A percentile compares a stretch with the other conserved stretches of the same genome.
Evolutionary conservation across 805 yeast genomes (phyloP).

Genomic region (Pichia exigua): DNA sequence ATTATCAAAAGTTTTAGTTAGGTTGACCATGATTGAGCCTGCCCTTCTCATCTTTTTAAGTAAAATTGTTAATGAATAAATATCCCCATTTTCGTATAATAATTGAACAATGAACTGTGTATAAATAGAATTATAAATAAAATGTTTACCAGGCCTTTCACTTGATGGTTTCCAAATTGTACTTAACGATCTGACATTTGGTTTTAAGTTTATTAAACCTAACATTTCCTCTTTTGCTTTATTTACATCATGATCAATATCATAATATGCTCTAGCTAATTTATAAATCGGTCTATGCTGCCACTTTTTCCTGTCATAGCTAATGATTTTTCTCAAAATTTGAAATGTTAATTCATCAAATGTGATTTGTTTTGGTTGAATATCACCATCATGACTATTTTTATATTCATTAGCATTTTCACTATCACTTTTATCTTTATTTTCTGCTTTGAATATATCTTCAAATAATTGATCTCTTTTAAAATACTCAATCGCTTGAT

Average conservation of each 20-base stretch:
- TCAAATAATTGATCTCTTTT: slow-evolving; percentile 29
- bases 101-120: slow-evolving; percentile 54
- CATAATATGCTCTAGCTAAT: slow-evolving; percentile 53
- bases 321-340: slow-evolving; percentile 39
- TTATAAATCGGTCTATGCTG: slow-evolving; percentile 79
- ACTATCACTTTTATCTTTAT: neutral
- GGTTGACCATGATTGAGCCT: slow-evolving; percentile 65
- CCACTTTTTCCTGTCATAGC: slow-evolving; percentile 79
- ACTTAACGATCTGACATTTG: slow-evolving; percentile 62
- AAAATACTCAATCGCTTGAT: slow-evolving; percentile 34
- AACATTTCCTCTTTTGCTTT: slow-evolving; percentile 61
- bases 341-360: slow-evolving; percentile 31
- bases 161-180: slow-evolving; percentile 90
- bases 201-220: slow-evolving; percentile 53
- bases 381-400: neutral
- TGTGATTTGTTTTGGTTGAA: neutral
- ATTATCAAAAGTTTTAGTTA: slow-evolving; percentile 59
- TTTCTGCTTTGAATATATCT: neutral
- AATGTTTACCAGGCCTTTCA: slow-evolving; percentile 92
- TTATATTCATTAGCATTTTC: neutral
- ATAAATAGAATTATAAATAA: slow-evolving; percentile 66
- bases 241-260: slow-evolving; percentile 43
- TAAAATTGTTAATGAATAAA: slow-evolving; percentile 50
- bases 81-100: slow-evolving; percentile 44
- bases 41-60: slow-evolving; percentile 71